Percentiles rank a stretch among this genome's conserved stretches.
These are phyloP conservation scores for Pseudohalonectria lignicola DNA, from an alignment of 2,329 filamentous ascomycete genomes.

Conservation along the genomic window DNA sequence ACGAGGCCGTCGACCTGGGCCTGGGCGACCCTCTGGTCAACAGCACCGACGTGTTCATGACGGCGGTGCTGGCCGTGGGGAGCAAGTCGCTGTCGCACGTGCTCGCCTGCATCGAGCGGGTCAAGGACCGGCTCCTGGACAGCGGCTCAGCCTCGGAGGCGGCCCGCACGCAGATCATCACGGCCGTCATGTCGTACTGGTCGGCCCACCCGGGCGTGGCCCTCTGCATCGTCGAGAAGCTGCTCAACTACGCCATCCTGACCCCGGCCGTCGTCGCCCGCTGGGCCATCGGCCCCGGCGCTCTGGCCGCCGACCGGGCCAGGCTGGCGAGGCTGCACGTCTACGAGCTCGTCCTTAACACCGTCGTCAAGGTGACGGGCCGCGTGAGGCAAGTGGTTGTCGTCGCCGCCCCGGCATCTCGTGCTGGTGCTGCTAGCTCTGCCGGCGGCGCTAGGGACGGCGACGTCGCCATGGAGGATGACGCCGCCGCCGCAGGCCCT, in stretches of 20 bases:
- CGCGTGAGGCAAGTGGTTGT: slow-evolving; percentile 70
- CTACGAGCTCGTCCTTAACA: slow-evolving; percentile 84
- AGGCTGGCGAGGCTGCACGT: slow-evolving; percentile 64
- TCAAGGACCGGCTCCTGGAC: slow-evolving; percentile 76
- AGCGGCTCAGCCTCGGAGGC: slow-evolving; percentile 64
- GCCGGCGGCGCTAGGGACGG: slow-evolving; percentile 19
- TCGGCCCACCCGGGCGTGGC: slow-evolving; percentile 83
- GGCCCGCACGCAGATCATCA: slow-evolving; percentile 79
- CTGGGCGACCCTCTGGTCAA: slow-evolving; percentile 71
- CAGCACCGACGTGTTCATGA: slow-evolving; percentile 92
- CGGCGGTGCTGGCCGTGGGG: slow-evolving; percentile 83
- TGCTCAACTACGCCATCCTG: slow-evolving; percentile 94
- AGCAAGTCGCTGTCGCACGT: slow-evolving; percentile 95
- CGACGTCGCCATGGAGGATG: slow-evolving; percentile 29
- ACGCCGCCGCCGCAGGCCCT: slow-evolving; percentile 6
- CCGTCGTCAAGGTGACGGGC: slow-evolving; percentile 80
- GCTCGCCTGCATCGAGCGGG: slow-evolving; percentile 88
- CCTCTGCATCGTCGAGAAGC: slow-evolving; percentile 87
- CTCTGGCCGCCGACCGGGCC: slow-evolving; percentile 42
- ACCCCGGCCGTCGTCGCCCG: slow-evolving; percentile 76
- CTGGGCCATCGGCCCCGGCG: slow-evolving; percentile 65
- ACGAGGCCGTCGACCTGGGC: slow-evolving; percentile 59
- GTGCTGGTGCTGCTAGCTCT: slow-evolving; percentile 15
- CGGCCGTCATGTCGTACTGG: slow-evolving; percentile 89
- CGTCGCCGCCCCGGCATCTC: slow-evolving; percentile 18